Evolutionary conservation across 176 grass and related monocot species (phyloP).

Genomic region (Zea luxurians): DNA sequence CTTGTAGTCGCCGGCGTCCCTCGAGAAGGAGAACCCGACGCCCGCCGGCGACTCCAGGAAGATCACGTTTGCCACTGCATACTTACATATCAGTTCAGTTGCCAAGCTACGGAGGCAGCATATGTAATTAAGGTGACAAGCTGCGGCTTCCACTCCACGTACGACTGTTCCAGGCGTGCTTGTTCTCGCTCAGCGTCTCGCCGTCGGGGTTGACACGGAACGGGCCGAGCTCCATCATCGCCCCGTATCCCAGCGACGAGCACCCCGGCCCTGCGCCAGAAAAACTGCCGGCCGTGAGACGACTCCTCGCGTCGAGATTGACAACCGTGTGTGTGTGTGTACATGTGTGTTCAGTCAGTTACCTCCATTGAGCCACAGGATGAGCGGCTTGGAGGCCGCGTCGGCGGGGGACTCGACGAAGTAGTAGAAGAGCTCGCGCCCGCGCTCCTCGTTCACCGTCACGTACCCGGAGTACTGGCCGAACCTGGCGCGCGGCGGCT

Average conservation of each 20-base stretch:
- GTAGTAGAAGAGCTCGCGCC: constrained; percentile 59
- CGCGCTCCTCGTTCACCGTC: constrained; percentile 31
- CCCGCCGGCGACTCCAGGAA: constrained; percentile 53
- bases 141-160: constrained; percentile 35
- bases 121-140: too few species aligned
- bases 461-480: constrained; percentile 52
- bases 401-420: constrained; percentile 46
- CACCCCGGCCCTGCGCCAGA: constrained; percentile 46
- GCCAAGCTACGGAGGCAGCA: too few species aligned
- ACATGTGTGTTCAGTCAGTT: too few species aligned
- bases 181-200: constrained; percentile 41
- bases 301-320: too few species aligned
- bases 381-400: constrained; percentile 32
- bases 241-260: constrained; percentile 53
- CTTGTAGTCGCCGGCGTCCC: constrained; percentile 19
- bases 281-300: neutral
- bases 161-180: constrained; percentile 48
- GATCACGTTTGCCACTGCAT: constrained; percentile 50
- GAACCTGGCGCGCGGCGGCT: constrained; percentile 40
- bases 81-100: too few species aligned
- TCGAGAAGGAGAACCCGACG: constrained; percentile 54
- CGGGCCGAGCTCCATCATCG: constrained; percentile 53
- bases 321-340: too few species aligned
- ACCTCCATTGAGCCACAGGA: constrained; percentile 76
- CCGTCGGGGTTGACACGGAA: constrained; percentile 48